phyloP scores from a whole-genome alignment of 1,284 basidiomycete species.

The Ceratobasidium theobromae region DNA sequence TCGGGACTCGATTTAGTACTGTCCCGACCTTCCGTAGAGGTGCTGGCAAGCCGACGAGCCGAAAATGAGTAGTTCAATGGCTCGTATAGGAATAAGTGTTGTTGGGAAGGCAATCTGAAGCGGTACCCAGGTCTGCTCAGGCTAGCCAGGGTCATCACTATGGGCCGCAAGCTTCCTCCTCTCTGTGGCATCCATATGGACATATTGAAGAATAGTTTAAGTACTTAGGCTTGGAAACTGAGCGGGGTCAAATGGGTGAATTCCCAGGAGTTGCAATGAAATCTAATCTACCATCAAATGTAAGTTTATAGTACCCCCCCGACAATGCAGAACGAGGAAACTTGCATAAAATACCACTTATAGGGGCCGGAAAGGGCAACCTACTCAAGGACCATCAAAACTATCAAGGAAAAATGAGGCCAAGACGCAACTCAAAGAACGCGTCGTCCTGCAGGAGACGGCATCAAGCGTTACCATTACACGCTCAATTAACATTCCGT shows the following conservation, averaged over 20 bases:
- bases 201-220: constrained; percentile 30
- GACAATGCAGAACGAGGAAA: too few relatives aligned
- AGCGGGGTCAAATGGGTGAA: too few relatives aligned
- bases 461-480: neutral
- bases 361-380: too few relatives aligned
- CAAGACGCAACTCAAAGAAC: neutral
- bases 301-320: too few relatives aligned
- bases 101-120: constrained; percentile 2
- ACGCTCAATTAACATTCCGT: neutral
- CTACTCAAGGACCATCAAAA: neutral
- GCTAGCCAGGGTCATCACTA: constrained; percentile 18
- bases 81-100: neutral
- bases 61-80: neutral
- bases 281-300: too few relatives aligned
- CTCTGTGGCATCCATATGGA: constrained; percentile 33
- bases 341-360: too few relatives aligned
- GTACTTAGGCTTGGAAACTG: too few relatives aligned
- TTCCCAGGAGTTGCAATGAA: too few relatives aligned
- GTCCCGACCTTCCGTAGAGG: neutral
- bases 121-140: constrained; percentile 23
- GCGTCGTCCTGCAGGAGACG: neutral
- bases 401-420: neutral
- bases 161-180: constrained; percentile 13
- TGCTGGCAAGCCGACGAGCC: constrained; percentile 19
- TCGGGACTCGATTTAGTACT: neutral